Evolutionary conservation across 306 rosid species (phyloP).

Genomic region (Sechiopsis laciniata): DNA sequence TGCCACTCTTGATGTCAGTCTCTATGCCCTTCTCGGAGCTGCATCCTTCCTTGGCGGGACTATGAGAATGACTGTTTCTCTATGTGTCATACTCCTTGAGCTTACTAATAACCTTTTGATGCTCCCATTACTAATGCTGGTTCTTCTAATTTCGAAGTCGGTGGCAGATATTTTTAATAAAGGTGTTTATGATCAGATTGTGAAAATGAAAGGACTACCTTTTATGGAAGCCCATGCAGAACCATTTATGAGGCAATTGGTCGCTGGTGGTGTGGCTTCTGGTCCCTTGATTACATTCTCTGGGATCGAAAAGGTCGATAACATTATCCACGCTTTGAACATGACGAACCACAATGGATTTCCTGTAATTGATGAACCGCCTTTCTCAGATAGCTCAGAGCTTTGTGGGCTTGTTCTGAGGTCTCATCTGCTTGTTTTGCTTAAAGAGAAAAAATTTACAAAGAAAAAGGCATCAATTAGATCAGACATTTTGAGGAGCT

Average conservation of each 20-base stretch:
- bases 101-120: constrained; percentile 66
- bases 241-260: constrained; percentile 63
- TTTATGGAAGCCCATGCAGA: constrained; percentile 70
- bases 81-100: constrained; percentile 78
- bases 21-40: constrained; percentile 89
- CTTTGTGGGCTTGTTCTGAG: constrained; percentile 77
- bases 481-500: constrained; percentile 26
- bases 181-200: constrained; percentile 76
- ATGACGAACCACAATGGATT: constrained; percentile 66
- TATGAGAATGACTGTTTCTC: constrained; percentile 96
- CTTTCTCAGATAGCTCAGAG: constrained; percentile 54
- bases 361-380: constrained; percentile 90
- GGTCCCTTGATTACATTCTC: constrained; percentile 57
- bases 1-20: constrained; percentile 50
- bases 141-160: constrained; percentile 62
- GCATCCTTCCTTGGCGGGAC: constrained; percentile 94
- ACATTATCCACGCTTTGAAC: constrained; percentile 42
- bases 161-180: constrained; percentile 69
- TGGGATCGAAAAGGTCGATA: constrained; percentile 67
- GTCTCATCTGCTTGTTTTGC: constrained; percentile 79
- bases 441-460: constrained; percentile 55
- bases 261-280: constrained; percentile 65
- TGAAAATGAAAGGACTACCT: constrained; percentile 62
- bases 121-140: constrained; percentile 73
- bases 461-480: constrained; percentile 32